A percentile compares a stretch with the other conserved stretches of the same genome.
phyloP scores from a whole-genome alignment of 768 basidiomycete species.

The Boletus sp. region DNA sequence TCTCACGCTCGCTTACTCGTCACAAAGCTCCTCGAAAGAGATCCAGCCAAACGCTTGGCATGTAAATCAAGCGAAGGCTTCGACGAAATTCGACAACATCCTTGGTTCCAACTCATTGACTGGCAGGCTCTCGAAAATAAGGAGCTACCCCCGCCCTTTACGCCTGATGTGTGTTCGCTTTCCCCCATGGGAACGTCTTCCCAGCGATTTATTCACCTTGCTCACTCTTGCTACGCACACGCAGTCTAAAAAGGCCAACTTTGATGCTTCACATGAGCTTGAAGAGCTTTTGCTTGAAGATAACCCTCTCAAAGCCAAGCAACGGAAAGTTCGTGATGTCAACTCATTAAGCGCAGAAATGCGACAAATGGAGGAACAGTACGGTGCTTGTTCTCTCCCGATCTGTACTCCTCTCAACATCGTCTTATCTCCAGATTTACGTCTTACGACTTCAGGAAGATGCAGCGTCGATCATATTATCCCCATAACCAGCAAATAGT shows the following conservation, averaged over 20 bases:
- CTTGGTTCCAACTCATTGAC: constrained; percentile 88
- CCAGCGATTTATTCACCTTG: not conserved
- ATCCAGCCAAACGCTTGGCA: constrained; percentile 75
- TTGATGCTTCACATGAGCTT: constrained; percentile 96
- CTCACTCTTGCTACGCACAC: constrained; percentile 3
- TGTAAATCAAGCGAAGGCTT: constrained; percentile 82
- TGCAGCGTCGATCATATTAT: constrained; percentile 89
- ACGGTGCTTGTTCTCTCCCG: constrained; percentile 21
- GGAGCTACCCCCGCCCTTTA: constrained; percentile 73
- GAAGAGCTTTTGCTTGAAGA: constrained; percentile 96
- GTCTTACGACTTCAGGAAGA: constrained; percentile 89
- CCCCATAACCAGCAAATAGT: constrained; percentile 71
- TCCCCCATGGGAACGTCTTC: not conserved
- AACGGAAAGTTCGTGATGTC: constrained; percentile 86
- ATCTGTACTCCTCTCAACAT: not conserved
- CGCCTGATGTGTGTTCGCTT: constrained; percentile 70
- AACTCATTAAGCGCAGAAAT: constrained; percentile 84
- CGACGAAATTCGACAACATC: constrained; percentile 72
- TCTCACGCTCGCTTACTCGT: constrained; percentile 11
- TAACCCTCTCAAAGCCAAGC: constrained; percentile 93
- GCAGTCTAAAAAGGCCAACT: constrained; percentile 98
- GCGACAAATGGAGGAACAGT: constrained; percentile 99
- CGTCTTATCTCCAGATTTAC: constrained; percentile 60
- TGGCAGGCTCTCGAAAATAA: constrained; percentile 86
- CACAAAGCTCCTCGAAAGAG: constrained; percentile 80